phyloP scores from a whole-genome alignment of 345 rosid species.

The Fremontodendron californicum region DNA sequence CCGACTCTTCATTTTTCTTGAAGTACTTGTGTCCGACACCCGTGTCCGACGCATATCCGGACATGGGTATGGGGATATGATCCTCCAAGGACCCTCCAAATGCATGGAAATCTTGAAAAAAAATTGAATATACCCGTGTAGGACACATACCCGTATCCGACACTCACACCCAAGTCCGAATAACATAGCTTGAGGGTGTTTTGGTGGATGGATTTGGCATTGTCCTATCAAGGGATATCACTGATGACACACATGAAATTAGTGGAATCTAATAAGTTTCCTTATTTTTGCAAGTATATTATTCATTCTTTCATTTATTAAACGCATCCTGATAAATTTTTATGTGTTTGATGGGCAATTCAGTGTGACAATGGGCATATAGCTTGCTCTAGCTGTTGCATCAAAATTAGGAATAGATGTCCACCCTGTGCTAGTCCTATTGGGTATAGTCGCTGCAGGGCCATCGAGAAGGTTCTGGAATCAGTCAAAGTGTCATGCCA shows the following conservation, averaged over 20 bases:
- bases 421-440: slow-evolving; percentile 49
- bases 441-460: slow-evolving; percentile 55
- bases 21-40: too few species aligned
- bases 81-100: too few species aligned
- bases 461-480: slow-evolving; percentile 54
- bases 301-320: background rate
- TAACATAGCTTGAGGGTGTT: slow-evolving; percentile 3
- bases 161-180: too few species aligned
- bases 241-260: background rate
- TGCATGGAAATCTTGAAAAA: too few species aligned
- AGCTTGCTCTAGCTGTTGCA: slow-evolving; percentile 58
- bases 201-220: slow-evolving; percentile 1
- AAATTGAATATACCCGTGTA: too few species aligned
- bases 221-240: background rate
- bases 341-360: slow-evolving; percentile 6
- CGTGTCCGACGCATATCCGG: too few species aligned
- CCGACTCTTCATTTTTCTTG: too few species aligned
- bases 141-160: too few species aligned
- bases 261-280: background rate
- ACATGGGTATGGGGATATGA: too few species aligned
- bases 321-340: background rate
- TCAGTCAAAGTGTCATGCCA: slow-evolving; percentile 42
- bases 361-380: slow-evolving; percentile 75
- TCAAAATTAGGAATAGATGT: slow-evolving; percentile 43
- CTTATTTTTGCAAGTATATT: background rate